Conservation (phyloP, 768 basidiomycete genomes). For the Lactarius sp. region DNA sequence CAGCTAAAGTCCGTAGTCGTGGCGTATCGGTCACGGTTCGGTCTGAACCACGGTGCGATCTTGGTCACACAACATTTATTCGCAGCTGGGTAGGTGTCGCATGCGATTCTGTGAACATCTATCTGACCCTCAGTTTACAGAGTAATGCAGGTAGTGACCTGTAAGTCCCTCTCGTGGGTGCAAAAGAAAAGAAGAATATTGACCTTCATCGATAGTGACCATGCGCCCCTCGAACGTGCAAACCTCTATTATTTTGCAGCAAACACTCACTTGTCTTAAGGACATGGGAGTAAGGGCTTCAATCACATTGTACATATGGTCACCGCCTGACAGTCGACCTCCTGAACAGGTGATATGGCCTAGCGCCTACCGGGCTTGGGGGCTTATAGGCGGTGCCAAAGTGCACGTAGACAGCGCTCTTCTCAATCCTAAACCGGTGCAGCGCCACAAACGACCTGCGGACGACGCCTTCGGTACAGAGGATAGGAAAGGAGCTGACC, state of each 20-base stretch:
- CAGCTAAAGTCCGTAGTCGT: conserved; percentile 40
- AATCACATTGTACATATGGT: conserved; percentile 39
- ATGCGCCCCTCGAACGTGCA: conserved; percentile 68
- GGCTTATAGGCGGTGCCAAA: conserved; percentile 25
- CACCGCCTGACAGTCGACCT: conserved; percentile 51
- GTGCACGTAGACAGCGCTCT: conserved; percentile 23
- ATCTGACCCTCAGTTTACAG: conserved; percentile 36
- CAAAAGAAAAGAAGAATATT: conserved; percentile 11
- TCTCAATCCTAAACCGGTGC: conserved; percentile 4
- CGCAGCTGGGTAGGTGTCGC: conserved; percentile 56
- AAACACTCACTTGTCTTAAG: conserved; percentile 57
- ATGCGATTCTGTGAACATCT: neutral
- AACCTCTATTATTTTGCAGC: conserved; percentile 59
- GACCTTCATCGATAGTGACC: conserved; percentile 44
- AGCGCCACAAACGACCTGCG: conserved; percentile 20
- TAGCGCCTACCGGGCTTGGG: conserved; percentile 24
- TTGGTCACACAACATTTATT: conserved; percentile 68
- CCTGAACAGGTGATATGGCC: conserved; percentile 52
- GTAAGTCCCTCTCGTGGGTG: conserved; percentile 38
- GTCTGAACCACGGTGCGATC: conserved; percentile 54
- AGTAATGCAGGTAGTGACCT: conserved; percentile 73
- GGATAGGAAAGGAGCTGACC: neutral
- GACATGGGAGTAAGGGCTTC: conserved; percentile 55
- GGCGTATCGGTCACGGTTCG: conserved; percentile 55
- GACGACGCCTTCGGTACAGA: conserved; percentile 24